Percentiles rank a stretch among this genome's conserved stretches.
phyloP scores from a whole-genome alignment of 495 filamentous ascomycete genomes.

The Aspergillus ellipticus region DNA sequence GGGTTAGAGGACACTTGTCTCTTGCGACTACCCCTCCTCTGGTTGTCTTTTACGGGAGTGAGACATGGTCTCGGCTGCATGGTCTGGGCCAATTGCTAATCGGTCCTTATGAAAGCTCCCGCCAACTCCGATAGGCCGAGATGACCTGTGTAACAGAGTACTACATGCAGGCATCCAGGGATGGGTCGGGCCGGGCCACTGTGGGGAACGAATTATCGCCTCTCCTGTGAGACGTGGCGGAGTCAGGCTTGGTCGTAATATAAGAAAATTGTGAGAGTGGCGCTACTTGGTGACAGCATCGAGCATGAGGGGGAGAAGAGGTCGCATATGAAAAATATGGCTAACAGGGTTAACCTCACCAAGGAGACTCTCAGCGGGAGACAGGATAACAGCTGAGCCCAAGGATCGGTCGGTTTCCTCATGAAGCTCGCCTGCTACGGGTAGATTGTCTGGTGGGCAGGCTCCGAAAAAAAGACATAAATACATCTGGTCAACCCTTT shows the following conservation, averaged over 20 bases:
- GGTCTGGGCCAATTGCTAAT: background rate
- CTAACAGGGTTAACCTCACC: too few relatives aligned
- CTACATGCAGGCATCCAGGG: background rate
- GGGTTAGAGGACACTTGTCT: background rate
- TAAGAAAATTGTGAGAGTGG: background rate
- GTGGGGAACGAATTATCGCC: background rate
- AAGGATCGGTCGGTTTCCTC: too few relatives aligned
- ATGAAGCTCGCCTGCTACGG: too few relatives aligned
- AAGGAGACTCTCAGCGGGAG: too few relatives aligned
- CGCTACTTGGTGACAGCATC: background rate
- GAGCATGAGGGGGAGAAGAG: background rate
- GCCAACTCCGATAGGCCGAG: background rate
- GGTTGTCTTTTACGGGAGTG: background rate
- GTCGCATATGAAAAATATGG: too few relatives aligned
- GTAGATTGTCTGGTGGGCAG: too few relatives aligned
- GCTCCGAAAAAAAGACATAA: too few relatives aligned
- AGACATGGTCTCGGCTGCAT: background rate
- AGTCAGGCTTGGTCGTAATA: background rate
- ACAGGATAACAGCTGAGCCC: too few relatives aligned
- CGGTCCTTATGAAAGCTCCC: background rate
- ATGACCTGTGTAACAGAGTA: background rate
- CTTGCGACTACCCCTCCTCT: too few relatives aligned
- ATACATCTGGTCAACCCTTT: too few relatives aligned
- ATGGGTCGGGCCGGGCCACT: background rate
- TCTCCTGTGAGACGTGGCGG: background rate